These are phyloP conservation scores for Cordia subcordata DNA, from an alignment of 257 asterid species.

Conservation along the genomic window DNA sequence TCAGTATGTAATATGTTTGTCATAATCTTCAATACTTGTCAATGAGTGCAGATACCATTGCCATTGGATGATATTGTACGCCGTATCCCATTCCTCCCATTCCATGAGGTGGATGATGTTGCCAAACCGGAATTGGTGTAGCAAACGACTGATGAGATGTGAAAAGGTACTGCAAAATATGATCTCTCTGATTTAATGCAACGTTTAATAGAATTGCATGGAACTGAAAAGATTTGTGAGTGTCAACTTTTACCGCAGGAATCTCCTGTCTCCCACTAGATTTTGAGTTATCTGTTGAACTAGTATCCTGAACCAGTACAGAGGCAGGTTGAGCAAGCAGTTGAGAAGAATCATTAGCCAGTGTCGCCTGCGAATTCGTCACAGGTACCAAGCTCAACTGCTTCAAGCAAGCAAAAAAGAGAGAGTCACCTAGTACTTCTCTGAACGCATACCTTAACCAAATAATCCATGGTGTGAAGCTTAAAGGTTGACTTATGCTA, in stretches of 20 bases:
- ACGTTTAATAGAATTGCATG: too few species aligned
- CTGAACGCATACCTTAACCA: background rate
- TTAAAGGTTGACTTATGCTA: too few species aligned
- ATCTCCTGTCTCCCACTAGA: slow-evolving; percentile 55
- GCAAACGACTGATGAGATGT: slow-evolving; percentile 33
- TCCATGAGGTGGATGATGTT: slow-evolving; percentile 38
- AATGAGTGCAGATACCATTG: slow-evolving; percentile 37
- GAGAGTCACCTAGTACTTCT: slow-evolving; percentile 1
- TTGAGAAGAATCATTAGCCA: slow-evolving; percentile 23
- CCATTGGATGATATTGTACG: slow-evolving; percentile 43
- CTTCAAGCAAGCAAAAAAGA: slow-evolving; percentile 26
- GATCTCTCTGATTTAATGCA: background rate
- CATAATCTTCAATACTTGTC: background rate
- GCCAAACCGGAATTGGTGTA: slow-evolving; percentile 53
- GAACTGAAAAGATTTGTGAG: background rate
- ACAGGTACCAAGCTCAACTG: slow-evolving; percentile 21
- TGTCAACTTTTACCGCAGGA: slow-evolving; percentile 47
- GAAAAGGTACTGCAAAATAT: slow-evolving; percentile 56
- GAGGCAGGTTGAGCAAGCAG: slow-evolving; percentile 34
- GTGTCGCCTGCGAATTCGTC: slow-evolving; percentile 21
- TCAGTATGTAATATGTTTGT: background rate
- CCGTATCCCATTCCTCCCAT: slow-evolving; percentile 46
- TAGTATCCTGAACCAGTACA: slow-evolving; percentile 14
- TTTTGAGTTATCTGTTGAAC: slow-evolving; percentile 28
- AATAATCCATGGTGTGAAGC: background rate